Percentiles rank a stretch among this genome's conserved stretches.
Evolutionary conservation across 1,139 yeast species (phyloP).

Genomic region (Saccharomycopsis hybrid): DNA sequence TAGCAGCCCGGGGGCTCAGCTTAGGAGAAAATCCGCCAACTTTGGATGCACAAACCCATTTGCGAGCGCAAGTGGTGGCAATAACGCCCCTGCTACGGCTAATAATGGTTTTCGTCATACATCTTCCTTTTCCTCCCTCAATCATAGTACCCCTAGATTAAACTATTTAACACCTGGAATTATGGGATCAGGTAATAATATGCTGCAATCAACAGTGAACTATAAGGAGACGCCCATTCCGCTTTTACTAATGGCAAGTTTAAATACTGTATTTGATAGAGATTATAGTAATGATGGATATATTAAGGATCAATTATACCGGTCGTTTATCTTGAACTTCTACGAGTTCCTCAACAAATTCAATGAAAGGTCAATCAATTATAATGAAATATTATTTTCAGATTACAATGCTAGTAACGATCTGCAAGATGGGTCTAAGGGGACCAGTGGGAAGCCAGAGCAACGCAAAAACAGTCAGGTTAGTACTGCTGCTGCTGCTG

Average conservation of each 20-base stretch:
- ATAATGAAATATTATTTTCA: slow-evolving; percentile 13
- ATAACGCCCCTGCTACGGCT: too few species aligned
- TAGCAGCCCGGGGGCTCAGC: too few species aligned
- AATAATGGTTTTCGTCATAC: too few species aligned
- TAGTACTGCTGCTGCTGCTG: neutral
- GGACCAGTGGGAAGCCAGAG: neutral
- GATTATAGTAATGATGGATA: slow-evolving; percentile 2
- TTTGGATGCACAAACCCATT: too few species aligned
- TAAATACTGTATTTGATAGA: slow-evolving; percentile 8
- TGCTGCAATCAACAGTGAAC: neutral
- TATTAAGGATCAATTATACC: neutral
- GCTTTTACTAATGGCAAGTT: slow-evolving; percentile 8
- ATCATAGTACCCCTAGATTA: too few species aligned
- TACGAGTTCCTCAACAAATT: slow-evolving; percentile 14
- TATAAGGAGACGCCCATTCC: slow-evolving; percentile 14
- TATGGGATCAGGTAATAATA: too few species aligned
- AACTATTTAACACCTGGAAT: too few species aligned
- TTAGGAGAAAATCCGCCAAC: too few species aligned
- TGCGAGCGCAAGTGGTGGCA: too few species aligned
- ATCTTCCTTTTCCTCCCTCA: too few species aligned
- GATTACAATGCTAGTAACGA: neutral
- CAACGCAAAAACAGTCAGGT: neutral
- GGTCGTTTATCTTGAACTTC: slow-evolving; percentile 5
- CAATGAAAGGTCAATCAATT: slow-evolving; percentile 8
- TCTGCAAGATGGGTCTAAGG: neutral